Base-by-base conservation (phyloP, 139 green algal species). In the Haematococcus lacustris region DNA sequence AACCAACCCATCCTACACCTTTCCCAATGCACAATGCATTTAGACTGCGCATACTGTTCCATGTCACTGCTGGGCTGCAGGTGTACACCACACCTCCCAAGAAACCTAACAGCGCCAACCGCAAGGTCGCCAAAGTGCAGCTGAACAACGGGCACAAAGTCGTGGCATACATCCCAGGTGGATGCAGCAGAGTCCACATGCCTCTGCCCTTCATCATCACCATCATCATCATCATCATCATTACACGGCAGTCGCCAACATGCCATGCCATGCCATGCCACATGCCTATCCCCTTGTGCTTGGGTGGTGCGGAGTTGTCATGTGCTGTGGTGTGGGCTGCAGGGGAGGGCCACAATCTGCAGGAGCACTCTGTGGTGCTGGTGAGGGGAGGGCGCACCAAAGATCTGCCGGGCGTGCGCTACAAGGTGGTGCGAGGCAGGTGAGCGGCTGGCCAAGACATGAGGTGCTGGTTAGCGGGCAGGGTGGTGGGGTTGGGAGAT, bases 321-420 rank as follows among this genome's bases (percentile, higher is more conserved):
- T 53, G 9, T 9, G 9, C 17, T 53, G 9, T 17, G 9, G 9
- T 53, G 43, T 9, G 43, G 9, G 9, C 43, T 69, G n/a, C 75
- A 85, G 80, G 80, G 30, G 76, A 85, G 65, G 80, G 80, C 30
- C 80, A 85, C 73, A 82, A 82, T 47, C 73, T 94, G 69, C 90
- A 95, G 82, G 90, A 97, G 83, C 89, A 97, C 72, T 90, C 85
- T 37, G 83, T 96, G 33, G 88, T 97, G 71, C 61, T 95, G 57
- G 59, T 97, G 74, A 76, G 87, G 28, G 91, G 90, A 38, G 88
- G 90, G 34, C 78, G 91, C 41, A 84, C 89, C 30, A 90, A 91
- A 73, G 91, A 97, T 82, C 80, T 97, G 71, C 92, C 92, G 0
- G 88, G 90, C 7, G 67, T 72, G n/a, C 38, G 39, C 7, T 72